These are phyloP conservation scores for Incumbomyces delicatus DNA, from an alignment of 2,329 filamentous ascomycete genomes.

Conservation along the genomic window DNA sequence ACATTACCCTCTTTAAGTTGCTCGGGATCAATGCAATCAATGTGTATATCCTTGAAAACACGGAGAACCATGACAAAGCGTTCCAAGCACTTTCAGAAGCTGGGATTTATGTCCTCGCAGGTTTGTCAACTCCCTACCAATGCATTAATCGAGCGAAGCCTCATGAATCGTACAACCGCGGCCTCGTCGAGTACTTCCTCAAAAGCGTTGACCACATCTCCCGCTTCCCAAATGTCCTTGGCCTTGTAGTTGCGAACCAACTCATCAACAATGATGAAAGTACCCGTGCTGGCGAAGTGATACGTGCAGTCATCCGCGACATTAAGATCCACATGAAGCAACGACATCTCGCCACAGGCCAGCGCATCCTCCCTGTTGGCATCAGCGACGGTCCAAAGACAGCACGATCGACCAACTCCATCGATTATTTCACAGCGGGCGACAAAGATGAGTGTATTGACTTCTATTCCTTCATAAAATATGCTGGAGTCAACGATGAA, in stretches of 20 bases:
- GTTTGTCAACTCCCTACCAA: conserved; percentile 78
- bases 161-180: conserved; percentile 66
- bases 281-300: conserved; percentile 58
- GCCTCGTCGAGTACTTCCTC: conserved; percentile 75
- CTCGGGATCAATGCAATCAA: conserved; percentile 82
- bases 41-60: conserved; percentile 85
- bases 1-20: conserved; percentile 70
- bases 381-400: conserved; percentile 53
- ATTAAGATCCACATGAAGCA: conserved; percentile 50
- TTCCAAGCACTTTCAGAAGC: conserved; percentile 70
- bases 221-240: conserved; percentile 73
- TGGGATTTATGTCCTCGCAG: conserved; percentile 81
- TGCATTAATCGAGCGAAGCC: conserved; percentile 69
- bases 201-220: conserved; percentile 74
- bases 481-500: conserved; percentile 47
- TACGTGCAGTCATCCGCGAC: conserved; percentile 68
- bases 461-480: conserved; percentile 53
- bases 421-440: conserved; percentile 7
- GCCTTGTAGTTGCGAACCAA: conserved; percentile 72
- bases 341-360: conserved; percentile 38
- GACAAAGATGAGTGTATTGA: conserved; percentile 3
- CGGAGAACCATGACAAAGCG: conserved; percentile 65
- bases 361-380: conserved; percentile 53
- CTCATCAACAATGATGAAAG: conserved; percentile 61
- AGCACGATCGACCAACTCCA: not conserved